Base-by-base conservation (phyloP, 139 green algal species). In the Coccomyxa sp. region DNA sequence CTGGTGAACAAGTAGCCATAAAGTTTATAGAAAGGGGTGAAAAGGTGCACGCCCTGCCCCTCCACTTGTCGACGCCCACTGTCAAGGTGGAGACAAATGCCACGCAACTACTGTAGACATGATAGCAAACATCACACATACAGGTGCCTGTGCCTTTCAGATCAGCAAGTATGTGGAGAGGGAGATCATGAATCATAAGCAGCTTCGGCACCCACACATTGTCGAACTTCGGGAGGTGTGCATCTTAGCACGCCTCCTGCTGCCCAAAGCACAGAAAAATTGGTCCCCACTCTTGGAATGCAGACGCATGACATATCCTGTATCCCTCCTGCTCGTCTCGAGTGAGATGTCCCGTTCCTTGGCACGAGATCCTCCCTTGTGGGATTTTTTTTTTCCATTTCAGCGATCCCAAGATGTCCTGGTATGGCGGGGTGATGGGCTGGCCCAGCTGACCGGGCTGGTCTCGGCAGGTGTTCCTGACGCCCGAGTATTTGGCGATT, bases 91-190 rank as follows among this genome's bases (percentile, higher is more conserved):
- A 51, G 38, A 51, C 38, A 51, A 51, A 51, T 11, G 7, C 38
- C 3, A 51, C 38, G 3, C 38, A 51, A 51, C 7, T 51, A n/a
- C n/a, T n/a, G n/a, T n/a, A 51, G 38, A 51, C 38, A 51, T 51
- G 38, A 51, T 51, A 51, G 38, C 38, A 51, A 51, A 51, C 38
- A n/a, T n/a, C n/a, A 60, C 76, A 58, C 15, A n/a, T 15, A 59
- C 13, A 80, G 15, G 17, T 18, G 31, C 13, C 32, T 28, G 76
- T 80, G 31, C 59, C 1, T 27, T 80, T 67, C 83, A 93, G 90
- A 93, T 99, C 59, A 97, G 92, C 63, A 98, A 99, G 85, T 98
- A 99, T 90, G 96, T 99, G 58, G 91, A 98, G 60, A 83, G 90
- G 13, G 90, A 93, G 83, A 91, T 93, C 28, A 83, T 93, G 80